A percentile compares a stretch with the other conserved stretches of the same genome.
phyloP scores from a whole-genome alignment of 306 rosid species.

The Medicago arabica region DNA sequence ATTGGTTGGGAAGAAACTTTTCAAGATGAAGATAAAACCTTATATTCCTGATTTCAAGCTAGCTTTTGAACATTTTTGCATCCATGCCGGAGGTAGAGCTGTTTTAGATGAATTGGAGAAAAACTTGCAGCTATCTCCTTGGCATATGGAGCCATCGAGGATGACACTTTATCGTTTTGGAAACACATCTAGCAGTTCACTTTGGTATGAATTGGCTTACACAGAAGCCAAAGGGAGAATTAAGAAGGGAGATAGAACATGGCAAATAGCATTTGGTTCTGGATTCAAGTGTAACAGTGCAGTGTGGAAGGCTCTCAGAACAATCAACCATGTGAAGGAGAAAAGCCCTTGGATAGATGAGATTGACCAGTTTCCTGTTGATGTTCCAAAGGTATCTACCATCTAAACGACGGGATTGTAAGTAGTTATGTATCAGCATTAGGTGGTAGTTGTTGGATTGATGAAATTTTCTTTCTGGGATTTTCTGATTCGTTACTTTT shows the following conservation, averaged over 20 bases:
- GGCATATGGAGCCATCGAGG: slow-evolving; percentile 99
- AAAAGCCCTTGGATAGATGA: slow-evolving; percentile 85
- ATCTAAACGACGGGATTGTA: slow-evolving; percentile 43
- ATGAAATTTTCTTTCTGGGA: slow-evolving; percentile 27
- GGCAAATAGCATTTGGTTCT: slow-evolving; percentile 95
- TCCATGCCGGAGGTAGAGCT: slow-evolving; percentile 93
- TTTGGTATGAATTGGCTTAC: slow-evolving; percentile 90
- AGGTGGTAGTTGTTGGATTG: slow-evolving; percentile 32
- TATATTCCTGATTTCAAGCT: slow-evolving; percentile 89
- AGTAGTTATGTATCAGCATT: slow-evolving; percentile 40
- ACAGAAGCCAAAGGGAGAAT: slow-evolving; percentile 90
- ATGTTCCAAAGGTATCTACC: slow-evolving; percentile 72
- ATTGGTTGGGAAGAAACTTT: slow-evolving; percentile 66
- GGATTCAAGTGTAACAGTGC: slow-evolving; percentile 97
- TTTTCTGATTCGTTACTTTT: slow-evolving; percentile 36
- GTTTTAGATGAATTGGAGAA: slow-evolving; percentile 92
- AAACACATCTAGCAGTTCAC: slow-evolving; percentile 92
- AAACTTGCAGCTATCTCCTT: slow-evolving; percentile 82
- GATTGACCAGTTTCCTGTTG: slow-evolving; percentile 74
- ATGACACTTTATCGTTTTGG: slow-evolving; percentile 93
- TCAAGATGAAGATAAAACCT: slow-evolving; percentile 90
- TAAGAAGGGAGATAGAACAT: slow-evolving; percentile 84
- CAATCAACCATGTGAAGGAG: slow-evolving; percentile 73
- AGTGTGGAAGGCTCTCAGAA: slow-evolving; percentile 87
- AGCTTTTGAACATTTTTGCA: slow-evolving; percentile 93